Evolutionary conservation across 1,284 basidiomycete species (phyloP).

Genomic region (Puccinia coronata): DNA sequence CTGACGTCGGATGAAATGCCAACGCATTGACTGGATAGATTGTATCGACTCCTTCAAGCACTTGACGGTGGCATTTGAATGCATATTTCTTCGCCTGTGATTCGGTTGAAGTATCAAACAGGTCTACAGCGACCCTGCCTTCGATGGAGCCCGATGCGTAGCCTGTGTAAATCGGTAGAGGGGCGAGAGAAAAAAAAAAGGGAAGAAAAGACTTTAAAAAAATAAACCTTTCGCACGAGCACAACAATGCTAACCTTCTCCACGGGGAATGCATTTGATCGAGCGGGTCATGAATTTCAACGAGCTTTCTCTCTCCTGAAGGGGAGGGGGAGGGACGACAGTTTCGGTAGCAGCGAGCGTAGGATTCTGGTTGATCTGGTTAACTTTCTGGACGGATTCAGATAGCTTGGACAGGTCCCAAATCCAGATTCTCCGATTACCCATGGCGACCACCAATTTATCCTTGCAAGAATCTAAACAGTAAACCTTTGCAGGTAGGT

Average conservation of each 20-base stretch:
- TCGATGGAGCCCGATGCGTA: slow-evolving; percentile 93
- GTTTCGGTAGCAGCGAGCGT: slow-evolving; percentile 26
- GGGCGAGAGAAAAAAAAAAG: background rate
- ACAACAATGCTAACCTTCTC: slow-evolving; percentile 69
- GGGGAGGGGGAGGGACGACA: slow-evolving; percentile 59
- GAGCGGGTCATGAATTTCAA: slow-evolving; percentile 92
- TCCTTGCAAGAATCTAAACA: slow-evolving; percentile 72
- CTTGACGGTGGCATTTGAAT: slow-evolving; percentile 93
- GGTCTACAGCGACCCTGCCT: slow-evolving; percentile 94
- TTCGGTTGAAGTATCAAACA: slow-evolving; percentile 77
- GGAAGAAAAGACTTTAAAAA: slow-evolving; percentile 32
- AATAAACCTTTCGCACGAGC: slow-evolving; percentile 27
- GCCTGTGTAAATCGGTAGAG: slow-evolving; percentile 63
- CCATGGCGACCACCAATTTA: slow-evolving; percentile 84
- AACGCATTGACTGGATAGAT: slow-evolving; percentile 97
- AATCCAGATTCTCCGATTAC: slow-evolving; percentile 80
- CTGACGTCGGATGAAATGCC: slow-evolving; percentile 84
- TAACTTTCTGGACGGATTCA: slow-evolving; percentile 39
- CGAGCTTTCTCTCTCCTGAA: slow-evolving; percentile 82
- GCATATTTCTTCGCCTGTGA: slow-evolving; percentile 89
- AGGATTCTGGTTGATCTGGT: slow-evolving; percentile 26
- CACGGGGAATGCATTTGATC: slow-evolving; percentile 86
- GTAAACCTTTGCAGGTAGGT: slow-evolving; percentile 80
- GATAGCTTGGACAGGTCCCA: slow-evolving; percentile 66
- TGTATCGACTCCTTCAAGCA: slow-evolving; percentile 86